Evolutionary conservation across 2,329 filamentous ascomycete genomes (phyloP).

Genomic region (Aspergillus jensenii): DNA sequence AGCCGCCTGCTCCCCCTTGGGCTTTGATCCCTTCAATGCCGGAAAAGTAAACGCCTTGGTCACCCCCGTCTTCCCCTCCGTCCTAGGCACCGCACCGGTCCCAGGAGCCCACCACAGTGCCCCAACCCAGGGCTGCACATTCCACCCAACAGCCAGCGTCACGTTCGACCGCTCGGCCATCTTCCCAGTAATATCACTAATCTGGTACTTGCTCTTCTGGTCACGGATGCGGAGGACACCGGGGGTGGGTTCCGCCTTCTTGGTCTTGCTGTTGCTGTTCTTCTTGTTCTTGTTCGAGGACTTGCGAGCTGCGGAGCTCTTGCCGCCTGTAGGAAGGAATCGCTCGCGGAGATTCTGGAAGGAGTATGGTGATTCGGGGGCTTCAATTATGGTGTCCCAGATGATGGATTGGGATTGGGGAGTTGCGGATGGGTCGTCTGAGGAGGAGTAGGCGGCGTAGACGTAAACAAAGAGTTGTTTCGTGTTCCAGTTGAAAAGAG

Average conservation of each 20-base stretch:
- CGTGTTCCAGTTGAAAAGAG: conserved; percentile 98
- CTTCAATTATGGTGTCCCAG: conserved; percentile 93
- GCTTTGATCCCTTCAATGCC: conserved; percentile 56
- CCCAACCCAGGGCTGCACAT: conserved; percentile 97
- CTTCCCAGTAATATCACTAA: conserved; percentile 82
- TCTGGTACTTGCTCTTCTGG: conserved; percentile 93
- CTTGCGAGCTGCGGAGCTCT: conserved; percentile 16
- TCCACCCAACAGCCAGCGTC: conserved; percentile 82
- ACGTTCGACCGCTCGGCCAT: conserved; percentile 74
- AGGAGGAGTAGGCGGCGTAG: conserved; percentile 67
- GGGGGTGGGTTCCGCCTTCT: conserved; percentile 22
- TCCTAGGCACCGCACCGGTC: conserved; percentile 50
- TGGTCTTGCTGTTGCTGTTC: background rate
- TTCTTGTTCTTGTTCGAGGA: conserved; percentile 14
- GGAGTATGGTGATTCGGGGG: conserved; percentile 48
- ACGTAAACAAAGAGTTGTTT: conserved; percentile 98
- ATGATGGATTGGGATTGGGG: conserved; percentile 68
- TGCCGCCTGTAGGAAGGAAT: conserved; percentile 30
- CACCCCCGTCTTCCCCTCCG: conserved; percentile 50
- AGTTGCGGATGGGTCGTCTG: conserved; percentile 21
- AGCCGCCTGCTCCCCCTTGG: conserved; percentile 27
- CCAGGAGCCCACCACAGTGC: conserved; percentile 75
- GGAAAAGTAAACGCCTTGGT: conserved; percentile 58
- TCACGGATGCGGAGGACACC: conserved; percentile 77
- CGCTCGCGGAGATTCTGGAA: conserved; percentile 37